Conservation (phyloP, 176 grass and related monocot species). For the Chrysopogon serrulatus region DNA sequence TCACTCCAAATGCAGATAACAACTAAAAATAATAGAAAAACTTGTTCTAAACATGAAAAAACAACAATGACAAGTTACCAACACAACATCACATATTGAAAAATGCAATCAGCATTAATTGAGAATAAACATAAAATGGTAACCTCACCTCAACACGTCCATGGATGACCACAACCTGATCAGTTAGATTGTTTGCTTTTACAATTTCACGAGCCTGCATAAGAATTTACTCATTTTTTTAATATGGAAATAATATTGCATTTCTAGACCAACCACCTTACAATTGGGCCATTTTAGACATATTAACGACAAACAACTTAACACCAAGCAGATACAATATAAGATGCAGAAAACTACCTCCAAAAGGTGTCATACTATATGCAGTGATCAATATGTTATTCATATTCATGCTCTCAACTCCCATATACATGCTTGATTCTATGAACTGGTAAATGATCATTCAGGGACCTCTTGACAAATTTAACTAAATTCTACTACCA, state of each 20-base stretch:
- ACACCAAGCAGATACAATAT: not conserved
- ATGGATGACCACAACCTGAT: slow-evolving; percentile 70
- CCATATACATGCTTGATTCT: not conserved
- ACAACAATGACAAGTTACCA: not conserved
- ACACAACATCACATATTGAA: not conserved
- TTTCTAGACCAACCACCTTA: not conserved
- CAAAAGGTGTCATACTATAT: not conserved
- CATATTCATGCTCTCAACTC: not conserved
- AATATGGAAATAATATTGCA: not conserved
- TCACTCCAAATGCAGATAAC: slow-evolving; percentile 12
- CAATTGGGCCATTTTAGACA: not conserved
- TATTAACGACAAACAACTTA: not conserved
- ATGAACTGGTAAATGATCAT: not conserved
- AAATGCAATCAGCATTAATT: not conserved
- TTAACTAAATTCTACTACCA: not conserved
- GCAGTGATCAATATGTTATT: not conserved
- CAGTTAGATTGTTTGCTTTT: slow-evolving; percentile 71
- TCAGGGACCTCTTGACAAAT: not conserved
- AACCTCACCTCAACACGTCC: slow-evolving; percentile 81
- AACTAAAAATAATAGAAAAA: not conserved
- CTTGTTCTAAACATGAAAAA: not conserved
- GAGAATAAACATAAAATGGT: slow-evolving; percentile 18
- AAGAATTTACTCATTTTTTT: not conserved
- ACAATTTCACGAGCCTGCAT: slow-evolving; percentile 74
- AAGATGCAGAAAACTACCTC: not conserved